These are phyloP conservation scores for Fusarium sp. DNA, from an alignment of 2,329 filamentous ascomycete genomes.

Conservation along the genomic window DNA sequence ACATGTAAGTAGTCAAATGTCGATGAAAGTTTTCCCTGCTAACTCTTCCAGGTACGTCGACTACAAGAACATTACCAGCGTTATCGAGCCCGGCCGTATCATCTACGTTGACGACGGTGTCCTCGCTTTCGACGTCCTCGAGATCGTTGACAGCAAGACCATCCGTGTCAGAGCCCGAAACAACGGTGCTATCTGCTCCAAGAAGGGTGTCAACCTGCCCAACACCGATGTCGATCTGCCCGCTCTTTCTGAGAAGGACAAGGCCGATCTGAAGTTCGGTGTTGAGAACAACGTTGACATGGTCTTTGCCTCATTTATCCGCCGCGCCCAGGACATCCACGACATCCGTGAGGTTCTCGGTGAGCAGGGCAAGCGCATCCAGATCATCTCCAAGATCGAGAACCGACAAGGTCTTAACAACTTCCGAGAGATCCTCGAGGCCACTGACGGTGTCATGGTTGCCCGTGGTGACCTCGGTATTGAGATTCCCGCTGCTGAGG, in stretches of 20 bases:
- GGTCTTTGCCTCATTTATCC: constrained; percentile 99
- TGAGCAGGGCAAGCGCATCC: constrained; percentile 92
- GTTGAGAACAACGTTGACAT: constrained; percentile 99
- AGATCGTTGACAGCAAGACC: constrained; percentile 89
- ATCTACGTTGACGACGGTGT: constrained; percentile 99
- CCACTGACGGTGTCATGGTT: constrained; percentile 99
- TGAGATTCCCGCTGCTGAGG: constrained; percentile 97
- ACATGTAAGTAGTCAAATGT: constrained; percentile 76
- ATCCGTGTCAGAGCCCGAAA: constrained; percentile 89
- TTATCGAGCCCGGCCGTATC: constrained; percentile 88
- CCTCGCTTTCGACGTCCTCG: constrained; percentile 92
- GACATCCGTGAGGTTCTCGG: constrained; percentile 93
- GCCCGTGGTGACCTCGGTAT: constrained; percentile 96
- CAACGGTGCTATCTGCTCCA: constrained; percentile 98
- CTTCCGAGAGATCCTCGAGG: constrained; percentile 95
- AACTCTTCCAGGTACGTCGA: constrained; percentile 80
- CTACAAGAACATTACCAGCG: constrained; percentile 99
- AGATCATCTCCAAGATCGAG: constrained; percentile 99
- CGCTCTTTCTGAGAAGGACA: constrained; percentile 97
- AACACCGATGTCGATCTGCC: constrained; percentile 99
- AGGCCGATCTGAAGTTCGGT: constrained; percentile 91
- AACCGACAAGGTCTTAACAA: constrained; percentile 99
- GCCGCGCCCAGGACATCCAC: constrained; percentile 90
- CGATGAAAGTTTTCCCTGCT: constrained; percentile 2
- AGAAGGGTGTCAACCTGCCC: constrained; percentile 99